Conservation (phyloP, 2,329 filamentous ascomycete genomes). For the Sporothrix schenckii region DNA sequence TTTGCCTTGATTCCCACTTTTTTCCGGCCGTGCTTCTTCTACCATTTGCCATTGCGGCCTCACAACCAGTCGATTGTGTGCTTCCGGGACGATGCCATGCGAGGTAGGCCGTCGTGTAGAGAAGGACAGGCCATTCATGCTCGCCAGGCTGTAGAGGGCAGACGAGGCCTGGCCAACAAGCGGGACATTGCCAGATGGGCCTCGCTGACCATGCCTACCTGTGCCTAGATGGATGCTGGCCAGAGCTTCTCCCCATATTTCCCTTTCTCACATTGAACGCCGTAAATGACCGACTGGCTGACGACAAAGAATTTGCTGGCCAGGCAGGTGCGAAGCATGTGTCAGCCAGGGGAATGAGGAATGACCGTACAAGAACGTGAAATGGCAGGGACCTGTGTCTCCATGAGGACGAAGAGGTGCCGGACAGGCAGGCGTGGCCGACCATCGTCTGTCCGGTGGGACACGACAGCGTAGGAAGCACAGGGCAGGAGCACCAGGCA, state of each 20-base stretch:
- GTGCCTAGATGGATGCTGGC: not conserved
- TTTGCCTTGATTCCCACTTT: too few relatives aligned
- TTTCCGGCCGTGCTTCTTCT: not conserved
- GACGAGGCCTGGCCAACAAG: not conserved
- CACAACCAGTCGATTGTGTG: constrained; percentile 27
- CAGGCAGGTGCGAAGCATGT: constrained; percentile 16
- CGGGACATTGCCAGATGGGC: constrained; percentile 10
- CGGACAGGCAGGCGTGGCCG: not conserved
- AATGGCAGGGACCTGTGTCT: constrained; percentile 19
- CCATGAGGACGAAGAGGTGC: constrained; percentile 23
- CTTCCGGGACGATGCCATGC: constrained; percentile 12
- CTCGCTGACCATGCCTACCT: constrained; percentile 3
- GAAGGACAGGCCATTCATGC: not conserved
- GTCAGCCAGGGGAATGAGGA: not conserved
- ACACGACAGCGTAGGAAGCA: not conserved
- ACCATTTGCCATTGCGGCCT: constrained; percentile 9
- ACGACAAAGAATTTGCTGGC: not conserved
- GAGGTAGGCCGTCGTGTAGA: not conserved
- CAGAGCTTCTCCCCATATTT: not conserved
- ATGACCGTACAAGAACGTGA: not conserved
- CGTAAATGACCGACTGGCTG: not conserved
- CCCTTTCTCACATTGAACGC: not conserved
- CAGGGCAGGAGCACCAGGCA: not conserved
- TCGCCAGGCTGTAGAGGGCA: not conserved
- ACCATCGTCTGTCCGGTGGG: constrained; percentile 3